These are phyloP conservation scores for Tanacetum coccineum DNA, from an alignment of 129 eudicot species.

Conservation along the genomic window DNA sequence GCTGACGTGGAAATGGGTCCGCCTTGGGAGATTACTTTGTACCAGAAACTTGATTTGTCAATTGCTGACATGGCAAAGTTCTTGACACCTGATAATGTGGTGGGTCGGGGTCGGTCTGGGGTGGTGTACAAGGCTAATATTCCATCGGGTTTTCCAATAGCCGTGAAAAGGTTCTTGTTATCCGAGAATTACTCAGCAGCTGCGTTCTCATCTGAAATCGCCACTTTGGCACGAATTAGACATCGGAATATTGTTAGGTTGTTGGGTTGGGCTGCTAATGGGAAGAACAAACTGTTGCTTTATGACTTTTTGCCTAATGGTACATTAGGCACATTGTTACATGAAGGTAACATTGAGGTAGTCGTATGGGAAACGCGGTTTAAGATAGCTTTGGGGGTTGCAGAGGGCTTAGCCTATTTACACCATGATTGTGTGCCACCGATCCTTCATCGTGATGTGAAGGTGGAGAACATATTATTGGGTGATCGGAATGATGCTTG, in stretches of 20 bases:
- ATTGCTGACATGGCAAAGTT: slow-evolving; percentile 67
- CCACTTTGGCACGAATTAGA: slow-evolving; percentile 74
- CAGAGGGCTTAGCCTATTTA: slow-evolving; percentile 85
- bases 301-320: slow-evolving; percentile 83
- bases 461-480: slow-evolving; percentile 70
- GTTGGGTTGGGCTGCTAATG: slow-evolving; percentile 87
- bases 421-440: slow-evolving; percentile 91
- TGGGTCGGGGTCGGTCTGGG: slow-evolving; percentile 79
- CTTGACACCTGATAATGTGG: slow-evolving; percentile 54
- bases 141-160: slow-evolving; percentile 51
- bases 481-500: slow-evolving; percentile 80
- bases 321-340: slow-evolving; percentile 62
- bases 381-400: slow-evolving; percentile 89
- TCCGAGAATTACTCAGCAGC: slow-evolving; percentile 58
- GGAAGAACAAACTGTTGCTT: slow-evolving; percentile 67
- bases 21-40: slow-evolving; percentile 91
- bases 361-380: slow-evolving; percentile 76
- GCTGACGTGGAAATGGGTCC: slow-evolving; percentile 79
- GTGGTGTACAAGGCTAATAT: slow-evolving; percentile 54
- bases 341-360: slow-evolving; percentile 44
- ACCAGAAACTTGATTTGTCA: slow-evolving; percentile 84
- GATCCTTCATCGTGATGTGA: slow-evolving; percentile 87
- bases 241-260: slow-evolving; percentile 78
- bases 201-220: slow-evolving; percentile 80
- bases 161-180: slow-evolving; percentile 63